Conservation (phyloP, 2,329 filamentous ascomycete species). For the Fusarium odoratissimum region DNA sequence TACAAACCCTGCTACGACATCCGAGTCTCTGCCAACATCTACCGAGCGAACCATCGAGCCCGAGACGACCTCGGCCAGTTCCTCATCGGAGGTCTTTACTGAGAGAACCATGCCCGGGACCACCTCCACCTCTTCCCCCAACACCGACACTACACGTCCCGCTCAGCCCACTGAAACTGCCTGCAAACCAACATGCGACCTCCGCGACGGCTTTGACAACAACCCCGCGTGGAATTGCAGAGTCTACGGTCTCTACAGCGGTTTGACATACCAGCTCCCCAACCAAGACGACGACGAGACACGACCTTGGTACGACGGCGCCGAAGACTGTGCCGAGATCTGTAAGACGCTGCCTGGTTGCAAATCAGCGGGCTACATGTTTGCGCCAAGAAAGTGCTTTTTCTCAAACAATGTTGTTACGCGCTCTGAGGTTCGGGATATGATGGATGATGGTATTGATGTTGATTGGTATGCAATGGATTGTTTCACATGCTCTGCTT, state of each 20-base stretch:
- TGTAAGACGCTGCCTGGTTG: background rate
- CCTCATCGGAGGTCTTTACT: fast-evolving
- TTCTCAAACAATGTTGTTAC: slow-evolving; percentile 1
- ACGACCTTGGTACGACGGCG: background rate
- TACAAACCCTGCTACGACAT: background rate
- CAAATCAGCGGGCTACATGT: background rate
- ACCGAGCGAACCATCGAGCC: background rate
- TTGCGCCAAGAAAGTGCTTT: background rate
- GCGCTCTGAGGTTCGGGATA: fast-evolving
- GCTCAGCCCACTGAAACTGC: background rate
- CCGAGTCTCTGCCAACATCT: background rate
- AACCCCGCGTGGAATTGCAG: background rate
- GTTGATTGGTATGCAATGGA: slow-evolving; percentile 5
- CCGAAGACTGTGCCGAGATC: background rate
- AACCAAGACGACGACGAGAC: background rate
- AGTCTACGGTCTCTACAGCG: background rate
- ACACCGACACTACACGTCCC: background rate
- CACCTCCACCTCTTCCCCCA: background rate
- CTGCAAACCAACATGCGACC: background rate
- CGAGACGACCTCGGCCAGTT: fast-evolving
- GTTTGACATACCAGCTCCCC: background rate
- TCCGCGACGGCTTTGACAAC: fast-evolving
- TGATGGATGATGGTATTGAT: background rate
- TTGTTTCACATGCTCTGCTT: background rate
- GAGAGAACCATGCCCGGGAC: background rate